Conservation (phyloP, 345 rosid species). For the Brassica carinata region DNA sequence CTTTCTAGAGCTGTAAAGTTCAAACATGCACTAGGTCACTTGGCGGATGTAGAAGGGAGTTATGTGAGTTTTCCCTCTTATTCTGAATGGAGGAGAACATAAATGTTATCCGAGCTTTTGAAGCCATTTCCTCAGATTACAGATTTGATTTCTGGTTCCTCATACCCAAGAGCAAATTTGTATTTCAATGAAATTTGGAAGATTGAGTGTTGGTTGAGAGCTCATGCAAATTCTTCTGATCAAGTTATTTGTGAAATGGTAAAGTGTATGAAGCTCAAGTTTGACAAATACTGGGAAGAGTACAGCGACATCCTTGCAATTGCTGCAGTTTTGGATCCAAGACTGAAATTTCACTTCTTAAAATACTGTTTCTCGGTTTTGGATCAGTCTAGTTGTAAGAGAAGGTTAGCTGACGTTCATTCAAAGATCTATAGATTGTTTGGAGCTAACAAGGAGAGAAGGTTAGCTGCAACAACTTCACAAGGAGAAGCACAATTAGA, state of each 20-base stretch:
- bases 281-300: neutral
- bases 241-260: neutral
- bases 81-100: neutral
- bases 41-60: neutral
- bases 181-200: neutral
- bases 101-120: neutral
- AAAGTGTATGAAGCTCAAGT: neutral
- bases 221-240: neutral
- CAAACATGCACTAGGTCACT: neutral
- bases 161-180: neutral
- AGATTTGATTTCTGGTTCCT: neutral
- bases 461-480: neutral
- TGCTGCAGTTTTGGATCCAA: neutral
- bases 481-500: neutral
- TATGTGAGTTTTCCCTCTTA: neutral
- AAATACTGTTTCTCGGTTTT: neutral
- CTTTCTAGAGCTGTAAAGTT: neutral
- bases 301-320: neutral
- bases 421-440: neutral
- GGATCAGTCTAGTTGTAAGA: neutral
- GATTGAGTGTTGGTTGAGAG: neutral
- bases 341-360: neutral
- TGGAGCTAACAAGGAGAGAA: too few relatives aligned
- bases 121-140: neutral
- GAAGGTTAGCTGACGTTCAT: neutral